phyloP scores from a whole-genome alignment of 306 rosid species.

The Ziziphus jujuba region DNA sequence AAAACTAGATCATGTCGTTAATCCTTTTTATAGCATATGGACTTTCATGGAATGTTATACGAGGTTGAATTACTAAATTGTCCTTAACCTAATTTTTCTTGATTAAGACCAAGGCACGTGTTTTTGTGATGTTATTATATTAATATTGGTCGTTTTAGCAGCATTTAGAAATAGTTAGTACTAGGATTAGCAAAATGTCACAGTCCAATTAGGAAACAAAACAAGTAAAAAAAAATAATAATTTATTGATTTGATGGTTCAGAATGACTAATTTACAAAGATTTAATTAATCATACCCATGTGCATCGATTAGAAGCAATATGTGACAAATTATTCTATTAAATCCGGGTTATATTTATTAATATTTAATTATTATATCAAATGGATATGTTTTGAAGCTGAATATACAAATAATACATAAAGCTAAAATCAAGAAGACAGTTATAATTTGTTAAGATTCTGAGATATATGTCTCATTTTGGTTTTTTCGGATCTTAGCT shows the following conservation, averaged over 20 bases:
- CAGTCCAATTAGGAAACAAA: background rate
- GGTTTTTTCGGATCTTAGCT: background rate
- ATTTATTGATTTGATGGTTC: background rate
- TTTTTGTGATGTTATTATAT: background rate
- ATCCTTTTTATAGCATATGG: too few species aligned
- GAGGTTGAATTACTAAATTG: background rate
- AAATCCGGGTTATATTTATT: background rate
- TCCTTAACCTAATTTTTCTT: background rate
- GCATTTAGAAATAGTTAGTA: too few species aligned
- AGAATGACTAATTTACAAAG: background rate
- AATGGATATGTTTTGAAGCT: background rate
- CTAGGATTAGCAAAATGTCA: constrained; percentile 5
- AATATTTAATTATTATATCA: background rate
- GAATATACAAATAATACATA: background rate
- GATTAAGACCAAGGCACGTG: constrained; percentile 1
- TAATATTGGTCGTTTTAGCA: background rate
- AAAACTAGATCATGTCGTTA: too few species aligned
- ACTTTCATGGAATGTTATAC: background rate
- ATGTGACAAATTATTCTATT: constrained; percentile 4
- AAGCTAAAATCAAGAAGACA: background rate
- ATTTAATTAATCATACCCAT: constrained; percentile 3
- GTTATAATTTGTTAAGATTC: constrained; percentile 1
- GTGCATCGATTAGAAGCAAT: constrained; percentile 17
- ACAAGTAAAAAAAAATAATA: background rate
- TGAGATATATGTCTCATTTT: background rate